These are phyloP conservation scores for Neostapfia colusana DNA, from an alignment of 176 grass and related monocot genomes.

Conservation along the genomic window DNA sequence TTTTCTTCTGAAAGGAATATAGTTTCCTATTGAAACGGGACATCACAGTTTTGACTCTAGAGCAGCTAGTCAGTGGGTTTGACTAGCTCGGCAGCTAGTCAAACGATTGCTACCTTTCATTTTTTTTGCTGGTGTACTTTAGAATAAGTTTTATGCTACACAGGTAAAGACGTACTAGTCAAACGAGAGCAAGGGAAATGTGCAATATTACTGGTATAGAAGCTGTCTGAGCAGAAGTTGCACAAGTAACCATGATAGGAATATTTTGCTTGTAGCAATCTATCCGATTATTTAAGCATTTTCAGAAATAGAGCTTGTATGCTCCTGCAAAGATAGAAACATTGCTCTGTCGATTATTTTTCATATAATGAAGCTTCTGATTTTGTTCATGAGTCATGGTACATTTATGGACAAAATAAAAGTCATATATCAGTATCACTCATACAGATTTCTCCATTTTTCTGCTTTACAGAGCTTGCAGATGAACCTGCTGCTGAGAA, in stretches of 20 bases:
- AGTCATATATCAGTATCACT: neutral
- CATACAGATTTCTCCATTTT: neutral
- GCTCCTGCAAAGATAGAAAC: neutral
- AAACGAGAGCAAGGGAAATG: constrained; percentile 20
- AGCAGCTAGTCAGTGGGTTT: constrained; percentile 24
- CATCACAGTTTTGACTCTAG: constrained; percentile 28
- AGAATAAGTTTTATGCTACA: neutral
- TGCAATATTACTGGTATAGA: neutral
- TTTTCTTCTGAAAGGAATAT: neutral
- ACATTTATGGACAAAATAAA: neutral
- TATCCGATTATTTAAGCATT: neutral
- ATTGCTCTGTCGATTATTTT: neutral
- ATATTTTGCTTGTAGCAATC: neutral
- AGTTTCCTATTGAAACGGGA: constrained; percentile 4
- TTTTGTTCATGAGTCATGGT: constrained; percentile 1
- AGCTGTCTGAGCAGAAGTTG: neutral
- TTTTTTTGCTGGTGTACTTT: constrained; percentile 4
- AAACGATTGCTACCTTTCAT: neutral
- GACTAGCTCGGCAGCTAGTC: no score
- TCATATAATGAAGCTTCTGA: neutral
- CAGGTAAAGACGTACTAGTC: neutral
- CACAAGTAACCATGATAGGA: neutral
- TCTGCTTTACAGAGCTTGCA: constrained; percentile 51
- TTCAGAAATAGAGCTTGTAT: constrained; percentile 5
- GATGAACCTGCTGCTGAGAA: constrained; percentile 67